Conservation (phyloP, 805 yeast genomes). For the Yamadazyma olivae region DNA sequence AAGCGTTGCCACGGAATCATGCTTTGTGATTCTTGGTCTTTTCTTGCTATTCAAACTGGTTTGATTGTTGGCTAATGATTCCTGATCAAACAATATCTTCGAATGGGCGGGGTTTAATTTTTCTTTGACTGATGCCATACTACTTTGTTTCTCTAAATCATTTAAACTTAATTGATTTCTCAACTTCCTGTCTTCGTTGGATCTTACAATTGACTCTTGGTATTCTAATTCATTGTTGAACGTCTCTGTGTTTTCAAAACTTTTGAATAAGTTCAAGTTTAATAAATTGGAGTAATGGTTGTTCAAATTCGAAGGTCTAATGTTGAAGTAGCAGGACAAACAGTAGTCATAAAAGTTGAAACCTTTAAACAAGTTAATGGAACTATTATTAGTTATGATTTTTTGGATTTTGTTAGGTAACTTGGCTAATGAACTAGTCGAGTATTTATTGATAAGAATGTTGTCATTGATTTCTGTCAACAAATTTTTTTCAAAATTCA, state of each 20-base stretch:
- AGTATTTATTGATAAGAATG: constrained; percentile 19
- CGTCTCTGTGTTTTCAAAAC: constrained; percentile 31
- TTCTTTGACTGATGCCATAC: not conserved
- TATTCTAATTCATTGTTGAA: constrained; percentile 25
- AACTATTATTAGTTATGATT: constrained; percentile 24
- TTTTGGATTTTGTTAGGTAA: constrained; percentile 36
- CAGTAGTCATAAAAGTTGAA: constrained; percentile 35
- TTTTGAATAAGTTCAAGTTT: constrained; percentile 34
- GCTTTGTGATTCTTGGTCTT: constrained; percentile 8
- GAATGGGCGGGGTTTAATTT: not conserved
- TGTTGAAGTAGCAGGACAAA: constrained; percentile 38
- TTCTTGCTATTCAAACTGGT: not conserved
- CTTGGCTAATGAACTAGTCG: constrained; percentile 20
- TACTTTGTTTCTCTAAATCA: constrained; percentile 6
- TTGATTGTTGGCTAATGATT: not conserved
- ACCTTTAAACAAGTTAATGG: constrained; percentile 31
- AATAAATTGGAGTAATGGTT: constrained; percentile 38
- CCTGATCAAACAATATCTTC: constrained; percentile 2
- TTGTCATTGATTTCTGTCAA: constrained; percentile 25
- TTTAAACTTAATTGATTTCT: constrained; percentile 24
- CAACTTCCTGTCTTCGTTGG: constrained; percentile 22
- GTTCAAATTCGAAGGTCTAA: constrained; percentile 27
- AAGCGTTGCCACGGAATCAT: constrained; percentile 9
- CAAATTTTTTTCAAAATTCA: constrained; percentile 28
- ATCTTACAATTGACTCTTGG: constrained; percentile 21